phyloP scores from a whole-genome alignment of 2,329 filamentous ascomycete genomes.

The Trichoderma asperellum region DNA sequence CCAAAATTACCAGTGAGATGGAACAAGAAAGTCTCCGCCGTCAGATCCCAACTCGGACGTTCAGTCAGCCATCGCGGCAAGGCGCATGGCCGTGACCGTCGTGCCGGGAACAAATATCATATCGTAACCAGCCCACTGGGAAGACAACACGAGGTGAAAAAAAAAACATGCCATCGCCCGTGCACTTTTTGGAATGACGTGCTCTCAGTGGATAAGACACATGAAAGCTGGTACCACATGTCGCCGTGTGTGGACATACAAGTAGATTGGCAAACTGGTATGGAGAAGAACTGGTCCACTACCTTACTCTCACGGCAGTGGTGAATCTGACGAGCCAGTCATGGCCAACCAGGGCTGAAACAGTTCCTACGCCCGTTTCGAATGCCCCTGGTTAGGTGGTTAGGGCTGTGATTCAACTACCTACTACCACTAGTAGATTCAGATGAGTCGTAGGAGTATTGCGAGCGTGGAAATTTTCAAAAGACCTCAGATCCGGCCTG shows the following conservation, averaged over 20 bases:
- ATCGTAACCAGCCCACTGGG: neutral
- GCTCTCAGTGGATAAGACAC: constrained; percentile 17
- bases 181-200: constrained; percentile 14
- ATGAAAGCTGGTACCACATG: neutral
- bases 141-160: neutral
- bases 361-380: constrained; percentile 17
- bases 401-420: constrained; percentile 8
- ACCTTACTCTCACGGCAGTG: constrained; percentile 15
- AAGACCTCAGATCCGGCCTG: neutral
- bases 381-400: constrained; percentile 6
- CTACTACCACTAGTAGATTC: neutral
- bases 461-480: neutral
- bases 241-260: neutral
- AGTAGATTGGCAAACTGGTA: neutral
- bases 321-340: constrained; percentile 7
- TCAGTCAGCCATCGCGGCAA: constrained; percentile 16
- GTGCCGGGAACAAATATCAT: neutral
- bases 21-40: constrained; percentile 1
- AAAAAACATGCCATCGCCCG: constrained; percentile 12
- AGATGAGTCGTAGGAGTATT: neutral
- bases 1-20: neutral
- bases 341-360: constrained; percentile 23
- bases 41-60: neutral
- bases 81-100: constrained; percentile 23
- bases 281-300: neutral